These are phyloP conservation scores for Rachicladosporium sp. DNA, from an alignment of 2,329 filamentous ascomycete species.

Conservation along the genomic window DNA sequence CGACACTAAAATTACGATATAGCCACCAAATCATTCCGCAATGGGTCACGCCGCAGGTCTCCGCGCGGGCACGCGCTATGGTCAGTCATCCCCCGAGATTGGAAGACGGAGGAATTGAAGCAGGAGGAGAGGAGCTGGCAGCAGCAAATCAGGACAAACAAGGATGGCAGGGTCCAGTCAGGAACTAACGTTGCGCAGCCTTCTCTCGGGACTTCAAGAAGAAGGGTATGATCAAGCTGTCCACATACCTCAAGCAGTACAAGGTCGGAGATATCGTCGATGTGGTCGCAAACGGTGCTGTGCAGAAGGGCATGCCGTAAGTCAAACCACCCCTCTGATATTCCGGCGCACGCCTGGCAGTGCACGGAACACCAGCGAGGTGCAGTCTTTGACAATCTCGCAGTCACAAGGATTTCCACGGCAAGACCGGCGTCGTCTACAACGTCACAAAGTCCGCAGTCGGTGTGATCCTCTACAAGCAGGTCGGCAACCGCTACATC, in stretches of 20 bases:
- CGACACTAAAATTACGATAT: conserved; percentile 8
- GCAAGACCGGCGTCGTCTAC: conserved; percentile 62
- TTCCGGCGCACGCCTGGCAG: neutral
- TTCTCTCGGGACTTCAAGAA: conserved; percentile 92
- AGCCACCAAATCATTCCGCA: conserved; percentile 24
- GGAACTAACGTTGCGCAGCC: conserved; percentile 45
- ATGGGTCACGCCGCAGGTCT: conserved; percentile 44
- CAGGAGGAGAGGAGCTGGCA: conserved; percentile 1
- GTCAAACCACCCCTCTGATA: conserved; percentile 23
- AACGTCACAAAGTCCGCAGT: conserved; percentile 98
- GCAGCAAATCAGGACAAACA: neutral
- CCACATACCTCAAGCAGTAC: conserved; percentile 91
- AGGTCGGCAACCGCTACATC: conserved; percentile 98
- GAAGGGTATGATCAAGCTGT: conserved; percentile 86
- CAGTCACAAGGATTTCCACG: conserved; percentile 98
- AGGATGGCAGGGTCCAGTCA: neutral
- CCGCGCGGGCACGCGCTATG: conserved; percentile 31
- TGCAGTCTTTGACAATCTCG: conserved; percentile 6
- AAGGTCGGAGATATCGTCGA: conserved; percentile 99
- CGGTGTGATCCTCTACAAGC: conserved; percentile 98
- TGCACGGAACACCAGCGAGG: neutral
- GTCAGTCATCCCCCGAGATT: conserved; percentile 18
- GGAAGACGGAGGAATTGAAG: conserved; percentile 5
- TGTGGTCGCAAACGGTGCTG: conserved; percentile 95
- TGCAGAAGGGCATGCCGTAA: conserved; percentile 76